phyloP scores from a whole-genome alignment of 2,329 filamentous ascomycete genomes.

The Pyrenophora tritici-repentis region DNA sequence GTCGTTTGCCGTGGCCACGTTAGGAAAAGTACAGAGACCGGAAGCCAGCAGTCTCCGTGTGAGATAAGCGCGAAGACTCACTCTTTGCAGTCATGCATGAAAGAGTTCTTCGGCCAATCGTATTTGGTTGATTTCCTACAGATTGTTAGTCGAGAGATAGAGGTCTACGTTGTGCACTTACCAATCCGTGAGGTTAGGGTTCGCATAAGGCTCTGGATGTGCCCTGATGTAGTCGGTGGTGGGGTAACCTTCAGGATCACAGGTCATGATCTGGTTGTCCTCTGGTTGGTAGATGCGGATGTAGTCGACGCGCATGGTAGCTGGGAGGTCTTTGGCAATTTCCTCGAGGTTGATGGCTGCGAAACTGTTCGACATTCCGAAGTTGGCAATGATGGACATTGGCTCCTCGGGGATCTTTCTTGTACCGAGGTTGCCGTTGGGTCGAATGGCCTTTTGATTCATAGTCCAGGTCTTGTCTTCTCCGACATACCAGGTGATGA shows the following conservation, averaged over 20 bases:
- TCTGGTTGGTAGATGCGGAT: constrained; percentile 72
- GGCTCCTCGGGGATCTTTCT: constrained; percentile 69
- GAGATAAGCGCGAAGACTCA: constrained; percentile 15
- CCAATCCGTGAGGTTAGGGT: constrained; percentile 68
- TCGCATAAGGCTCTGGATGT: constrained; percentile 65
- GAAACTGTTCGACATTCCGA: constrained; percentile 72
- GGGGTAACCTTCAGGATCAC: constrained; percentile 69
- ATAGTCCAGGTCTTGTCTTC: constrained; percentile 68
- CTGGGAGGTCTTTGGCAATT: constrained; percentile 60
- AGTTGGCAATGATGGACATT: constrained; percentile 69
- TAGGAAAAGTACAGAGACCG: constrained; percentile 20
- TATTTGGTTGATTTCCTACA: constrained; percentile 57
- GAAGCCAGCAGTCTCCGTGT: constrained; percentile 24
- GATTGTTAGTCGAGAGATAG: constrained; percentile 12
- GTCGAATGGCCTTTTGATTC: constrained; percentile 62
- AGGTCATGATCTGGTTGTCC: constrained; percentile 63
- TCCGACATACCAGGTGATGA: constrained; percentile 72
- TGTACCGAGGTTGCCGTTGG: constrained; percentile 72
- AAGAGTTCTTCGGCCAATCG: constrained; percentile 64
- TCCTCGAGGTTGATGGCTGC: constrained; percentile 64
- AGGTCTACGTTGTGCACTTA: constrained; percentile 44
- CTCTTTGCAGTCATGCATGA: constrained; percentile 61
- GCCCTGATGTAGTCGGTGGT: constrained; percentile 70
- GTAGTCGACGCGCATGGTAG: constrained; percentile 70
- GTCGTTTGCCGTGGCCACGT: constrained; percentile 37